Percentiles rank a stretch among this genome's conserved stretches.
These are phyloP conservation scores for Solanum bulbocastanum DNA, from an alignment of 257 asterid species.

Conservation along the genomic window DNA sequence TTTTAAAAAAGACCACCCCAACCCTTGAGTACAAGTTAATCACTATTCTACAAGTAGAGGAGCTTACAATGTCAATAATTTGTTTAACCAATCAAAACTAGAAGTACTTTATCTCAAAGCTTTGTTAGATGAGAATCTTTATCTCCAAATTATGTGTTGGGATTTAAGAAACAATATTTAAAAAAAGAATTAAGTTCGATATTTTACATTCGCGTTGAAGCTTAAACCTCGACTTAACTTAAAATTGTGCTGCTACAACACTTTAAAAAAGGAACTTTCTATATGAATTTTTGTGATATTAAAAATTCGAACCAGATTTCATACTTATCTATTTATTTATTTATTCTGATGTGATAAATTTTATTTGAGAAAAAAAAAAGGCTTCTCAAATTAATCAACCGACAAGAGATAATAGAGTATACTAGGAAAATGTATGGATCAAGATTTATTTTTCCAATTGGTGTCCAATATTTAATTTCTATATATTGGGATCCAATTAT, in stretches of 20 bases:
- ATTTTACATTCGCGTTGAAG: background rate
- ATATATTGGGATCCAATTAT: background rate
- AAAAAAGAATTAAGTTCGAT: background rate
- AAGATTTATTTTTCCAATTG: background rate
- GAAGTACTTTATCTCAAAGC: background rate
- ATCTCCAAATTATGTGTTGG: background rate
- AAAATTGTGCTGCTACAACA: background rate
- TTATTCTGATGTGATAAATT: background rate
- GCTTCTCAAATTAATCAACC: background rate
- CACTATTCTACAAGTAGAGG: background rate
- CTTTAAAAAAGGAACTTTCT: background rate
- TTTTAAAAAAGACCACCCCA: background rate
- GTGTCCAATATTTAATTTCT: rapidly evolving
- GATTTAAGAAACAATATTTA: background rate
- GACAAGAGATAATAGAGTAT: background rate
- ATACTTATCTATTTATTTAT: background rate
- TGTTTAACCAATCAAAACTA: background rate
- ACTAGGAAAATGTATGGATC: background rate
- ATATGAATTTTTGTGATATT: background rate
- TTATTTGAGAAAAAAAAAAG: background rate
- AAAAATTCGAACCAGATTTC: background rate
- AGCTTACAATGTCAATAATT: background rate
- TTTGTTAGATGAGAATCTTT: background rate
- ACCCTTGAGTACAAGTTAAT: background rate
- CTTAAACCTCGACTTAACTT: background rate